Evolutionary conservation across 2,329 filamentous ascomycete genomes (phyloP).

Genomic region (Penicillium sp.): DNA sequence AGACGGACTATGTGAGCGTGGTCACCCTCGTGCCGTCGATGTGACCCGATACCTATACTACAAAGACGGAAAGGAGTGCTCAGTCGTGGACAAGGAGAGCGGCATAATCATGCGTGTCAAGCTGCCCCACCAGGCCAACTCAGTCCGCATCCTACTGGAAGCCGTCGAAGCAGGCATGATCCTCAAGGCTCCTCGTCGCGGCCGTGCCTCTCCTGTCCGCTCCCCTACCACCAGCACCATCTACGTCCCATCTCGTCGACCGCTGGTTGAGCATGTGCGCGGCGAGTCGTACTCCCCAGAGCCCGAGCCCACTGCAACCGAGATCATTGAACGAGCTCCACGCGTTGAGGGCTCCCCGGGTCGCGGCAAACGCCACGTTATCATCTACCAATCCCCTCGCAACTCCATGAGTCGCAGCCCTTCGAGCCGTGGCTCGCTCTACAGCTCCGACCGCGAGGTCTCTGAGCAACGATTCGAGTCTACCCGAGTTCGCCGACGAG

Average conservation of each 20-base stretch:
- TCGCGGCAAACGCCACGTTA: slow-evolving; percentile 28
- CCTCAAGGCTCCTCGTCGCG: slow-evolving; percentile 16
- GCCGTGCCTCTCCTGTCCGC: slow-evolving; percentile 13
- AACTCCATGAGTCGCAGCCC: slow-evolving; percentile 33
- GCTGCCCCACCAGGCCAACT: slow-evolving; percentile 37
- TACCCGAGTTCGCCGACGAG: slow-evolving; percentile 27
- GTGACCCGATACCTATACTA: slow-evolving; percentile 37
- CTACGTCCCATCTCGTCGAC: slow-evolving; percentile 26
- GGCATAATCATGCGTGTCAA: slow-evolving; percentile 39
- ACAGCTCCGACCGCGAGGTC: slow-evolving; percentile 32
- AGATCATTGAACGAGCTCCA: slow-evolving; percentile 17
- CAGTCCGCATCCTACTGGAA: slow-evolving; percentile 37
- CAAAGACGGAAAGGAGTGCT: slow-evolving; percentile 38
- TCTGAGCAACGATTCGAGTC: slow-evolving; percentile 32
- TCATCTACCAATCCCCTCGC: slow-evolving; percentile 35
- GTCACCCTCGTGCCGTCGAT: slow-evolving; percentile 32
- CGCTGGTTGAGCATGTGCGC: slow-evolving; percentile 11
- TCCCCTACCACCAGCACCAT: slow-evolving; percentile 30
- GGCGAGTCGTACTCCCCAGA: slow-evolving; percentile 19
- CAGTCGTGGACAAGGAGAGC: slow-evolving; percentile 40
- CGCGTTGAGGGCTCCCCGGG: slow-evolving; percentile 19
- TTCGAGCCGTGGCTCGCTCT: slow-evolving; percentile 36
- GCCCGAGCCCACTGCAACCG: background rate
- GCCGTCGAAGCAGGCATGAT: slow-evolving; percentile 43
- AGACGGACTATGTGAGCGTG: slow-evolving; percentile 34